Evolutionary conservation across 345 rosid species (phyloP).

Genomic region (Aquilaria sinensis): DNA sequence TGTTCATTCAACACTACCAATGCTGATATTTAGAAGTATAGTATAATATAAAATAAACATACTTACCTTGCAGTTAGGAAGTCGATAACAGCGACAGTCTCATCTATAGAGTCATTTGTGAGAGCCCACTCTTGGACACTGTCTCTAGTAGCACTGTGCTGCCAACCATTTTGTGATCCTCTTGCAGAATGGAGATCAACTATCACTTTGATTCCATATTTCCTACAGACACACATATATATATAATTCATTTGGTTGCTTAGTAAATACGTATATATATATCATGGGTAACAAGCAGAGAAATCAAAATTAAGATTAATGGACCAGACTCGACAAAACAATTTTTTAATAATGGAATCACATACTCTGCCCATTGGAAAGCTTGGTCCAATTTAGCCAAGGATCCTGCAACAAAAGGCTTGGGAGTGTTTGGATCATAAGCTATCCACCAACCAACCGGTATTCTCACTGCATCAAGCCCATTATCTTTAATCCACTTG

Average conservation of each 20-base stretch:
- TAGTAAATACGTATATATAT: too few species aligned
- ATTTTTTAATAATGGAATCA: not conserved
- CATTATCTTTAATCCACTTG: slow-evolving; percentile 25
- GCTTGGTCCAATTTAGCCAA: slow-evolving; percentile 32
- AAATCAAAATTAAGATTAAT: too few species aligned
- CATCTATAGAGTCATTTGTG: slow-evolving; percentile 32
- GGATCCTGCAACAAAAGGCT: slow-evolving; percentile 31
- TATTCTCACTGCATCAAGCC: slow-evolving; percentile 29
- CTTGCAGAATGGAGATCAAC: slow-evolving; percentile 62
- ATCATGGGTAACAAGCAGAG: too few species aligned
- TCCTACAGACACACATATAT: slow-evolving; percentile 21
- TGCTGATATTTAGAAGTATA: too few species aligned
- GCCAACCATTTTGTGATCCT: slow-evolving; percentile 53
- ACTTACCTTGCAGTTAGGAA: slow-evolving; percentile 41
- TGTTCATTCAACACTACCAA: too few species aligned
- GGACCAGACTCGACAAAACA: too few species aligned
- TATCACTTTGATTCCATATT: slow-evolving; percentile 34
- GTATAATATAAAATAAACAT: not conserved
- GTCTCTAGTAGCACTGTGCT: slow-evolving; percentile 53
- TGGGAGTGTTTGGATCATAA: slow-evolving; percentile 26
- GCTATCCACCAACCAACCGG: slow-evolving; percentile 41
- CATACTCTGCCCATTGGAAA: slow-evolving; percentile 55
- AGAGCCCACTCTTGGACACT: slow-evolving; percentile 51
- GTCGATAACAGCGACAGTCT: slow-evolving; percentile 47
- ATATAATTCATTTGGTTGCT: not conserved